Conservation (phyloP, 78 protist species). For the Dictyostelium citrinum region DNA sequence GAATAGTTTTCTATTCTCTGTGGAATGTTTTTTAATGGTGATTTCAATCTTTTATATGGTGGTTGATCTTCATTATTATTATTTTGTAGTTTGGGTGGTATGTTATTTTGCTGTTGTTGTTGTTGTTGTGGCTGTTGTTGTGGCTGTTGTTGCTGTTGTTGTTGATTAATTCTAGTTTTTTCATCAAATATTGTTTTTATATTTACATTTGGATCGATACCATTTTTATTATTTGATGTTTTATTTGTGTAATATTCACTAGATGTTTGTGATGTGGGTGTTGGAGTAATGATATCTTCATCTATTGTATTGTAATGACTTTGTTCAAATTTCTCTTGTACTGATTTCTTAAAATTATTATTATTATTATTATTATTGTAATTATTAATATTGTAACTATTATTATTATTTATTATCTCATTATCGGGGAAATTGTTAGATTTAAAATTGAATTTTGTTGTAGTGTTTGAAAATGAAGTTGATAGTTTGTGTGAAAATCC, state of each 20-base stretch:
- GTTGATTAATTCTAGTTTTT: background rate
- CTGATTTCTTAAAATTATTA: background rate
- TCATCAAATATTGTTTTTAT: background rate
- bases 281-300: conserved; percentile 11
- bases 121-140: background rate
- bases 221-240: background rate
- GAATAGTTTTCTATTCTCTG: background rate
- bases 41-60: background rate
- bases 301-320: background rate
- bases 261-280: background rate
- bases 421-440: background rate
- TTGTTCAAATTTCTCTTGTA: background rate
- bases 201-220: background rate
- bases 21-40: background rate
- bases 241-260: background rate
- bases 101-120: background rate
- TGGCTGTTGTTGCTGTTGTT: background rate
- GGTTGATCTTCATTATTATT: background rate
- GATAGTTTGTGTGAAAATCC: conserved; percentile 3
- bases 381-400: background rate
- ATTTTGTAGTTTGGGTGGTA: background rate
- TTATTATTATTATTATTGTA: background rate
- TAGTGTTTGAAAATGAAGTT: background rate
- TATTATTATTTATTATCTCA: background rate
- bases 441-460: background rate